A percentile compares a stretch with the other conserved stretches of the same genome.
phyloP scores from a whole-genome alignment of 352 stramenopile species.

The Phytophthora sansomeana region DNA sequence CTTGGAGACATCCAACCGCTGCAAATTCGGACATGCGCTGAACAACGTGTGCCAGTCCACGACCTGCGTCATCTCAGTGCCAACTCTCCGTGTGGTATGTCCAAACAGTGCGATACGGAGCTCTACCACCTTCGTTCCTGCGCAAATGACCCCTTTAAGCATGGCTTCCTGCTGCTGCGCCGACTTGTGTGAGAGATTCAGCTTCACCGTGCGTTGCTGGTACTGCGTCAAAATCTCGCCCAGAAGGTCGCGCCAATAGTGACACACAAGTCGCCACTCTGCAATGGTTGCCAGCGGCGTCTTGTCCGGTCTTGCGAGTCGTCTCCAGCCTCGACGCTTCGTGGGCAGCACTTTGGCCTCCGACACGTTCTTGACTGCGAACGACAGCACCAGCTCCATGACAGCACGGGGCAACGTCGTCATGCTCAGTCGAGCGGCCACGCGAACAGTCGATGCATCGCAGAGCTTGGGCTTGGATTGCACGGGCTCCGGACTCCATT shows the following conservation, averaged over 20 bases:
- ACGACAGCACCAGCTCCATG: slow-evolving; percentile 64
- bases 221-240: slow-evolving; percentile 54
- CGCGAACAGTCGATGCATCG: slow-evolving; percentile 2
- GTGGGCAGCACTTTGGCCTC: slow-evolving; percentile 56
- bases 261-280: slow-evolving; percentile 52
- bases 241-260: slow-evolving; percentile 58
- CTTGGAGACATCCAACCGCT: slow-evolving; percentile 57
- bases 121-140: slow-evolving; percentile 45
- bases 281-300: slow-evolving; percentile 46
- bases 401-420: slow-evolving; percentile 51
- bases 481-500: slow-evolving; percentile 12
- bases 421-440: slow-evolving; percentile 25
- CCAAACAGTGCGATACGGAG: slow-evolving; percentile 60
- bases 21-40: slow-evolving; percentile 46
- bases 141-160: slow-evolving; percentile 25
- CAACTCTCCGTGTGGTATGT: slow-evolving; percentile 41
- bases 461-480: slow-evolving; percentile 22
- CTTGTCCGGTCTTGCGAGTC: slow-evolving; percentile 43
- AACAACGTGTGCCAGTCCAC: slow-evolving; percentile 54
- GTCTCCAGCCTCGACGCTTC: slow-evolving; percentile 53
- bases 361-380: slow-evolving; percentile 58
- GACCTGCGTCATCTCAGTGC: slow-evolving; percentile 38
- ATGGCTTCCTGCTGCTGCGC: slow-evolving; percentile 31
- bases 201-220: slow-evolving; percentile 48
- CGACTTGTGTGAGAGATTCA: slow-evolving; percentile 61